Conservation (phyloP, 257 asterid genomes). For the Solanum paucissectum region DNA sequence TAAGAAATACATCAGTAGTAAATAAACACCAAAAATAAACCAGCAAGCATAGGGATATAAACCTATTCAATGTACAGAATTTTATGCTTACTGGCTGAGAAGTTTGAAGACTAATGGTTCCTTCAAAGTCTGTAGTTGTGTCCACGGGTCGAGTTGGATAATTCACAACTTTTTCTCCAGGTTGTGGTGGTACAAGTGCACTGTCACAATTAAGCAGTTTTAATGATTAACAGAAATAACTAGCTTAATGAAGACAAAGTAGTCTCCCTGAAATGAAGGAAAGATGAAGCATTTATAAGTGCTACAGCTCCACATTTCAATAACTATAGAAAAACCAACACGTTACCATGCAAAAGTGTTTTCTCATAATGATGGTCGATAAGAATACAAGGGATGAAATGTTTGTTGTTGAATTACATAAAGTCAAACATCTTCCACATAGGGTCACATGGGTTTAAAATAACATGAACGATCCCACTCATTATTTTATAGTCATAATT, state of each 20-base stretch:
- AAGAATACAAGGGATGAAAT: neutral
- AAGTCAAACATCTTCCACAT: neutral
- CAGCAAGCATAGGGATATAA: neutral
- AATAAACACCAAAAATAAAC: neutral
- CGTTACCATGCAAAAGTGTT: neutral
- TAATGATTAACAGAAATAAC: neutral
- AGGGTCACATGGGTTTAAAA: neutral
- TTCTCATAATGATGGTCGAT: neutral
- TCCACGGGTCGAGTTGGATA: conserved; percentile 96
- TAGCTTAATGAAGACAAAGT: neutral
- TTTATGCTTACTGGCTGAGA: conserved; percentile 61
- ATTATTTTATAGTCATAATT: neutral
- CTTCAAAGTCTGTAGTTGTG: conserved; percentile 84
- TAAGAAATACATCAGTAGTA: neutral
- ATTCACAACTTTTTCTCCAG: conserved; percentile 85
- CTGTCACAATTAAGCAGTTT: conserved; percentile 31
- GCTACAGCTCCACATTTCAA: neutral
- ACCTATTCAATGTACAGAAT: neutral
- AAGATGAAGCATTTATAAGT: neutral
- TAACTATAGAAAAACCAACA: neutral
- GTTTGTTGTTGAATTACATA: neutral
- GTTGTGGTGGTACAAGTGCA: conserved; percentile 77
- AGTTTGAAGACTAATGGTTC: conserved; percentile 91
- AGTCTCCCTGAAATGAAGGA: neutral
- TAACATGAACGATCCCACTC: neutral